phyloP scores from a whole-genome alignment of 345 rosid genomes.

The Hypericum androsaemum region DNA sequence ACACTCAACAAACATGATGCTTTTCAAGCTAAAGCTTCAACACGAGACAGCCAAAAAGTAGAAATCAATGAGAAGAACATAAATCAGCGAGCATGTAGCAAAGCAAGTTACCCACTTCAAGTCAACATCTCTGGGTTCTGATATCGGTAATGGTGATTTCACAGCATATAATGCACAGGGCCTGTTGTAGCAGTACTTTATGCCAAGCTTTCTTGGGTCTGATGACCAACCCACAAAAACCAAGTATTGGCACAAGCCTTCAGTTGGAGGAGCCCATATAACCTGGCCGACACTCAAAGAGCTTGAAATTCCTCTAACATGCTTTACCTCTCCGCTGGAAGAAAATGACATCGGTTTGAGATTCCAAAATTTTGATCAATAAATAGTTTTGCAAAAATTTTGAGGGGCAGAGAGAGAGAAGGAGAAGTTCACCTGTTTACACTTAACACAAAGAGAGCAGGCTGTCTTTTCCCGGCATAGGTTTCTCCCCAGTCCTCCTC shows the following conservation, averaged over 20 bases:
- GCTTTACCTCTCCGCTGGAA: slow-evolving; percentile 62
- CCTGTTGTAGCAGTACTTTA: slow-evolving; percentile 79
- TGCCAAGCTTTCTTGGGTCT: slow-evolving; percentile 72
- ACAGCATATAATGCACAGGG: slow-evolving; percentile 66
- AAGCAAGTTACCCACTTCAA: slow-evolving; percentile 40
- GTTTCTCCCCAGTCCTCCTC: slow-evolving; percentile 98
- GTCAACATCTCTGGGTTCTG: slow-evolving; percentile 26
- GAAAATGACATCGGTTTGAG: slow-evolving; percentile 7
- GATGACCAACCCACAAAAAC: slow-evolving; percentile 88
- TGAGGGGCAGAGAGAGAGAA: slow-evolving; percentile 7
- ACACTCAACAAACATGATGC: slow-evolving; percentile 3
- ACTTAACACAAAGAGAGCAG: slow-evolving; percentile 58
- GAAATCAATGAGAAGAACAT: neutral
- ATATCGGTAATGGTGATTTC: slow-evolving; percentile 25
- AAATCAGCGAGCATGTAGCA: neutral
- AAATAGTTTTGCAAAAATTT: slow-evolving; percentile 1
- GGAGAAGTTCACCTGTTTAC: slow-evolving; percentile 39
- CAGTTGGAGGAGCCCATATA: slow-evolving; percentile 65
- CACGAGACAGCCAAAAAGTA: neutral
- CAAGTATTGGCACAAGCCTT: slow-evolving; percentile 39
- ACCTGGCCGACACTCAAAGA: slow-evolving; percentile 84
- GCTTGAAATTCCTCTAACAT: slow-evolving; percentile 55
- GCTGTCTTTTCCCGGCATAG: slow-evolving; percentile 77
- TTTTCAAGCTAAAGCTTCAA: slow-evolving; percentile 4
- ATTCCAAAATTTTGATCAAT: neutral